Conservation (phyloP, 176 grass and related monocot genomes). For the Themeda triandra region DNA sequence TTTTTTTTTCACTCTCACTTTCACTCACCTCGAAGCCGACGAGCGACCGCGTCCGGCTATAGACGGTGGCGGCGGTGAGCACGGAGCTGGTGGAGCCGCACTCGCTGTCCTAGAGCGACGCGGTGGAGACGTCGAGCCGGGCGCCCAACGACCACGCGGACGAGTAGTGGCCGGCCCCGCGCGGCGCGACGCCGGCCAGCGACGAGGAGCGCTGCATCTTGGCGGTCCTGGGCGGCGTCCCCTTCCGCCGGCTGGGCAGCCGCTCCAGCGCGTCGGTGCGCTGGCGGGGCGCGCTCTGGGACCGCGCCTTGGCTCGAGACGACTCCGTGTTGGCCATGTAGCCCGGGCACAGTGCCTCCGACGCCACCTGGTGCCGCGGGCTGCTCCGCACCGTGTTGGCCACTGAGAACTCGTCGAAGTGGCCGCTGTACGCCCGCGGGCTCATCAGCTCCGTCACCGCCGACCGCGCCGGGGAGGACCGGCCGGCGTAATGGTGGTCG, state of each 20-base stretch:
- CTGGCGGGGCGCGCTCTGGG: constrained; percentile 56
- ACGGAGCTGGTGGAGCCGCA: constrained; percentile 79
- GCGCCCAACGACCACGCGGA: constrained; percentile 40
- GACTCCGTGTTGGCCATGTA: constrained; percentile 91
- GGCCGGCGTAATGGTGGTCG: constrained; percentile 6
- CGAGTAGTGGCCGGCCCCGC: constrained; percentile 34
- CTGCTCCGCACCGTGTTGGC: constrained; percentile 39
- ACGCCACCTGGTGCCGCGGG: constrained; percentile 25
- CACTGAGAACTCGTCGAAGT: constrained; percentile 49
- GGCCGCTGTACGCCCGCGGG: constrained; percentile 48
- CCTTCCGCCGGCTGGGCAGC: constrained; percentile 58
- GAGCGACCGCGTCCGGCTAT: constrained; percentile 56
- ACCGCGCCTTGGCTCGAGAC: constrained; percentile 66
- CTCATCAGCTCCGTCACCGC: constrained; percentile 42
- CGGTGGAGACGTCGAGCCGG: constrained; percentile 64
- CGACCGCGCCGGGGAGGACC: constrained; percentile 41
- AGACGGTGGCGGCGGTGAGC: constrained; percentile 56
- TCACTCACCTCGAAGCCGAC: constrained; percentile 64
- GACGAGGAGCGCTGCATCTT: constrained; percentile 92
- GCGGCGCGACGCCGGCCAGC: constrained; percentile 34
- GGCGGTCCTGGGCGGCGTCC: constrained; percentile 34
- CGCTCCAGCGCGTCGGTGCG: constrained; percentile 56
- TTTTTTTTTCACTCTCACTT: neutral
- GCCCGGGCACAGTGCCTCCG: constrained; percentile 47
- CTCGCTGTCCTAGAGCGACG: constrained; percentile 73